Evolutionary conservation across 495 filamentous ascomycete genomes (phyloP).

Genomic region (Aspergillus funiculosus): DNA sequence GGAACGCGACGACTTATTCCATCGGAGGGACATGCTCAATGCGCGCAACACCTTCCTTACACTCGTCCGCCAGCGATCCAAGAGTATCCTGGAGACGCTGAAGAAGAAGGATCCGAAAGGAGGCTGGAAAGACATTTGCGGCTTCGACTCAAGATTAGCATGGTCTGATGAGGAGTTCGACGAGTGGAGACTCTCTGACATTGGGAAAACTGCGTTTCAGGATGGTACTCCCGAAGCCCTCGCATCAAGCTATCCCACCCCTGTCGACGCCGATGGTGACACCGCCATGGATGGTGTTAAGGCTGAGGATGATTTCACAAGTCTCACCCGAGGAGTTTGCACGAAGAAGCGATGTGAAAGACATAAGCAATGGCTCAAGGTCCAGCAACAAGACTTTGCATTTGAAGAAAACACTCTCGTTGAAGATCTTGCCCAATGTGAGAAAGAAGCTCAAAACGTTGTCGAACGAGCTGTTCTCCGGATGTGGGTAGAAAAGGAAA

Average conservation of each 20-base stretch:
- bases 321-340: constrained; percentile 43
- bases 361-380: constrained; percentile 48
- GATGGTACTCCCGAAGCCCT: constrained; percentile 38
- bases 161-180: constrained; percentile 60
- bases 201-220: constrained; percentile 37
- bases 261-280: constrained; percentile 35
- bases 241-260: constrained; percentile 27
- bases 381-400: constrained; percentile 45
- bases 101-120: constrained; percentile 46
- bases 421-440: constrained; percentile 37
- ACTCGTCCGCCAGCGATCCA: constrained; percentile 41
- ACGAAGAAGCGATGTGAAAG: constrained; percentile 48
- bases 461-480: constrained; percentile 44
- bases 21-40: constrained; percentile 39
- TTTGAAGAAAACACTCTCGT: constrained; percentile 43
- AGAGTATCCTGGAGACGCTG: constrained; percentile 39
- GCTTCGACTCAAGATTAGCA: constrained; percentile 55
- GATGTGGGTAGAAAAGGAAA: constrained; percentile 39
- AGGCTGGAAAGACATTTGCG: constrained; percentile 61
- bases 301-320: constrained; percentile 25
- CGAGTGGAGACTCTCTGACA: constrained; percentile 42
- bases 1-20: constrained; percentile 32
- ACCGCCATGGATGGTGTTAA: constrained; percentile 30
- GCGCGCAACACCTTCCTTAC: constrained; percentile 40
- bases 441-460: constrained; percentile 42